A percentile compares a stretch with the other conserved stretches of the same genome.
Conservation (phyloP, 495 filamentous ascomycete genomes). For the Lentithecium fluviatile region DNA sequence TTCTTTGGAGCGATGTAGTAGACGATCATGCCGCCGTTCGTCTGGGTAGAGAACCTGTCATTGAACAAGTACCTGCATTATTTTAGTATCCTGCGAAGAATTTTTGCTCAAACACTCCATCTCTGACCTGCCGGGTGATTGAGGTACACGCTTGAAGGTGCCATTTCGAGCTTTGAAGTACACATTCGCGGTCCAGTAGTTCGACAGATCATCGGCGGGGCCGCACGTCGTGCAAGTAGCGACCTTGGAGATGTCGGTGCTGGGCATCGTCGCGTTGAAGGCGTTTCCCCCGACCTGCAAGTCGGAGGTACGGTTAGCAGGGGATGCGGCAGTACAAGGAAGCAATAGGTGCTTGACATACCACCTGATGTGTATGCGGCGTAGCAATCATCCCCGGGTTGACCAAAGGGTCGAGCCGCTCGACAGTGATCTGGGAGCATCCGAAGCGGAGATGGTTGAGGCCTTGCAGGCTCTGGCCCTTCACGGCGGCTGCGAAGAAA, state of each 20-base stretch:
- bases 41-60: slow-evolving; percentile 23
- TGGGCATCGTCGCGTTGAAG: slow-evolving; percentile 17
- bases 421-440: slow-evolving; percentile 24
- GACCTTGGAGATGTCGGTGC: slow-evolving; percentile 10
- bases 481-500: slow-evolving; percentile 1
- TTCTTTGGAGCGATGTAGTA: slow-evolving; percentile 28
- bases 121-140: slow-evolving; percentile 10
- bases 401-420: slow-evolving; percentile 20
- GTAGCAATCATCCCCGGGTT: slow-evolving; percentile 8
- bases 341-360: background rate
- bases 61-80: slow-evolving; percentile 17
- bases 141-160: slow-evolving; percentile 15
- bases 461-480: slow-evolving; percentile 1
- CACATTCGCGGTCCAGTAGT: slow-evolving; percentile 26
- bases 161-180: slow-evolving; percentile 26
- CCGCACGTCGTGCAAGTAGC: slow-evolving; percentile 22
- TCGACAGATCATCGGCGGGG: slow-evolving; percentile 10
- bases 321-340: background rate
- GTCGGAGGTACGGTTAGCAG: background rate
- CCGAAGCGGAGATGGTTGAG: slow-evolving; percentile 22
- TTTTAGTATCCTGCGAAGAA: background rate
- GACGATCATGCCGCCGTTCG: slow-evolving; percentile 22
- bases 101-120: background rate
- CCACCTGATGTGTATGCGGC: slow-evolving; percentile 19
- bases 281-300: slow-evolving; percentile 15